Base-by-base conservation (phyloP, 2,329 filamentous ascomycete genomes). In the Pseudocercospora macadamiae region DNA sequence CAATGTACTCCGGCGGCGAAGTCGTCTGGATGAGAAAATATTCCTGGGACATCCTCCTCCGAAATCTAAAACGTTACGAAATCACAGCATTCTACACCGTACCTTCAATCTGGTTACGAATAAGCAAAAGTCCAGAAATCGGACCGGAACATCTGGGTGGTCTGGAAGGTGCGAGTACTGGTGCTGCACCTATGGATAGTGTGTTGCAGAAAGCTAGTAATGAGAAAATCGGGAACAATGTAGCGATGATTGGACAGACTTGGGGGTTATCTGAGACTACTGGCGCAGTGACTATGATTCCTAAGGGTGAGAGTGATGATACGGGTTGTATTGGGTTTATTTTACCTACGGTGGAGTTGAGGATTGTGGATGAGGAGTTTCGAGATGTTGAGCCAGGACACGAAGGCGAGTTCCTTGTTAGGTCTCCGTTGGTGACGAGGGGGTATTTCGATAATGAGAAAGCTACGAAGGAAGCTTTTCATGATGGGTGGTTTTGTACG, bases 401-500 rank as follows among this genome's bases (percentile, higher is more conserved):
- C 42, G 71, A 73, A 45, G 66, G 66, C 3, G 65, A 69, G 53
- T 25, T 69, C 23, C 39, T 66, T 16, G 56, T 69, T 16, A 37
- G 61, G 23, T 61, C 60, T 55, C 57, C 61, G 32, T 52, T 78
- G 3, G 74, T 75, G 2, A 82, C 82, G 65, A 80, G 84, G 64
- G 91, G 90, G 0, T 96, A 96, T 69, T 81, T 89, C 65, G 89
- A 91, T 68, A 89, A 89, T 56, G 82, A 84, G 0, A 83, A 89
- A 62, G 84, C 86, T 4, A 91, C 90, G 2, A 80, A 78, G 2
- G 86, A 89, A 42, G 86, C 89, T 0, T 86, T 95, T 62, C 88
- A 7, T 0, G 90, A 95, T 63, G 91, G 90, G 1, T 96, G 86
- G 79, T 96, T 96, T 80, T 92, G 88, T 74, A 96, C 91, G 0